Evolutionary conservation across 2,329 filamentous ascomycete genomes (phyloP).

Genomic region (Ophiostoma sp.): DNA sequence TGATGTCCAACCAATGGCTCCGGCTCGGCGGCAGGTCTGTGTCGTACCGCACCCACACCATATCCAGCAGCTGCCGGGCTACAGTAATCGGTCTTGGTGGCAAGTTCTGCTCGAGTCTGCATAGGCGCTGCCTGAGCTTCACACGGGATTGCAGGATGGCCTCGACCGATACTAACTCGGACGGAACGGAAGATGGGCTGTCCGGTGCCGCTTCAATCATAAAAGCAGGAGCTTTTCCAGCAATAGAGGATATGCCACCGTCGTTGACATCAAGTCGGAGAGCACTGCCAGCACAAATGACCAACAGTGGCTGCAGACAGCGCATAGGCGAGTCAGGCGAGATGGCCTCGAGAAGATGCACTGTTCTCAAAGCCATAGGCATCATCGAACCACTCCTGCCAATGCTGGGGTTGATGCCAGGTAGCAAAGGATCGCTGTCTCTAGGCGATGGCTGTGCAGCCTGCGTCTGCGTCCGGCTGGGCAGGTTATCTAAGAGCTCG

Average conservation of each 20-base stretch:
- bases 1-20: conserved; percentile 27
- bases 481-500: neutral
- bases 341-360: conserved; percentile 24
- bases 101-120: conserved; percentile 36
- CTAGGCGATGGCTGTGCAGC: neutral
- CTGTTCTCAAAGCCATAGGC: conserved; percentile 22
- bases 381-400: conserved; percentile 21
- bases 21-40: conserved; percentile 29
- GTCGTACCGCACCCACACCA: conserved; percentile 40
- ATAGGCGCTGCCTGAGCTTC: conserved; percentile 29
- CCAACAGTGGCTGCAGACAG: conserved; percentile 29
- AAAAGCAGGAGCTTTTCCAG: neutral
- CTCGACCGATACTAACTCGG: neutral
- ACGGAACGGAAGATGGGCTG: neutral
- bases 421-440: neutral
- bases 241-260: neutral
- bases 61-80: conserved; percentile 37
- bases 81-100: conserved; percentile 38
- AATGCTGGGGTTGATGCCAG: neutral
- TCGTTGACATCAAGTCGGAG: conserved; percentile 18
- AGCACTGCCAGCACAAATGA: conserved; percentile 28
- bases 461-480: neutral
- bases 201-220: neutral
- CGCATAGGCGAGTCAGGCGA: conserved; percentile 28
- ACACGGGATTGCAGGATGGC: neutral